These are phyloP conservation scores for Corrigiola litoralis DNA, from an alignment of 179 eudicot genomes.

Conservation along the genomic window DNA sequence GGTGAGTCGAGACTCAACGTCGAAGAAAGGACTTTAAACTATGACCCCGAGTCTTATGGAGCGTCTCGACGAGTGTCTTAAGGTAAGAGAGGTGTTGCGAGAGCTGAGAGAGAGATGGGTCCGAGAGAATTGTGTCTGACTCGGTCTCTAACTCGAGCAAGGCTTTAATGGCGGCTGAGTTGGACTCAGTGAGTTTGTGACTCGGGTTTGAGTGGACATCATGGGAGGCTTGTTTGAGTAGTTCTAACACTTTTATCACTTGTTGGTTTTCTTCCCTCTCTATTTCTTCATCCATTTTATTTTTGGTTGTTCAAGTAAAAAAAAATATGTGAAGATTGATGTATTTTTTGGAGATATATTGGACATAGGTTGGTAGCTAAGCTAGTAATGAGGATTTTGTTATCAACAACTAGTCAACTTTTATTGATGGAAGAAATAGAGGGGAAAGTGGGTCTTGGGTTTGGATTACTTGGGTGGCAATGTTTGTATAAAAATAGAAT, in stretches of 20 bases:
- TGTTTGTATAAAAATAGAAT: no score
- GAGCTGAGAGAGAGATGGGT: conserved; percentile 55
- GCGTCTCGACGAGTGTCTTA: conserved; percentile 41
- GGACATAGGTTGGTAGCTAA: no score
- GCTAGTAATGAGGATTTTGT: no score
- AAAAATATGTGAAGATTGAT: no score
- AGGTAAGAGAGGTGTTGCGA: conserved; percentile 56
- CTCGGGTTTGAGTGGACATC: conserved; percentile 45
- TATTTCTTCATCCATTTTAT: conserved; percentile 27
- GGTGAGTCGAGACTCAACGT: conserved; percentile 50
- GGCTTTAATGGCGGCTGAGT: conserved; percentile 62
- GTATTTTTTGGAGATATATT: no score
- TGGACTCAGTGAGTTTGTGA: conserved; percentile 27
- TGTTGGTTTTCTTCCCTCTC: conserved; percentile 37
- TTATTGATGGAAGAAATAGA: no score
- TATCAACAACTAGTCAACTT: no score
- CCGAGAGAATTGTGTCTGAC: conserved; percentile 55
- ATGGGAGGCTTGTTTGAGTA: conserved; percentile 68
- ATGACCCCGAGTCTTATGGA: conserved; percentile 20
- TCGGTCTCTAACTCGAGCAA: conserved; percentile 66
- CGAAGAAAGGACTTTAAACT: conserved; percentile 47
- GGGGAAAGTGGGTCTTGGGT: no score
- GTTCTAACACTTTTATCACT: conserved; percentile 52
- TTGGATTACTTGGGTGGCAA: no score
- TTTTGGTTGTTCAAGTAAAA: no score